Percentiles rank a stretch among this genome's conserved stretches.
phyloP scores from a whole-genome alignment of 2,329 filamentous ascomycete genomes.

The Ramularia collo-cygni region DNA sequence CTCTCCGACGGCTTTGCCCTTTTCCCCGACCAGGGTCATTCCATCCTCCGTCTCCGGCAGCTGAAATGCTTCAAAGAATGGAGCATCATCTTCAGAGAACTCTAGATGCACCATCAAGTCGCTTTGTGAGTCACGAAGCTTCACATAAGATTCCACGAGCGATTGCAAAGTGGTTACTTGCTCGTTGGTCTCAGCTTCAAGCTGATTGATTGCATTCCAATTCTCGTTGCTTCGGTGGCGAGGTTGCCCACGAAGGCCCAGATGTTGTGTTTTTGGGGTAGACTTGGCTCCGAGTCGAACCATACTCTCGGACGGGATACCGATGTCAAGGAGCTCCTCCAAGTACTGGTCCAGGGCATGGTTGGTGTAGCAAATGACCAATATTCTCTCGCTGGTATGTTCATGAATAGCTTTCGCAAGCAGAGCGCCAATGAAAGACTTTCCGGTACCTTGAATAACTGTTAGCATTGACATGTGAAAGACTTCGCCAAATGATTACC shows the following conservation, averaged over 20 bases:
- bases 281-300: conserved; percentile 56
- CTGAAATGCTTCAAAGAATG: conserved; percentile 52
- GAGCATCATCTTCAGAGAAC: conserved; percentile 46
- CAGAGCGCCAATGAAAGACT: conserved; percentile 64
- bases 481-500: no score
- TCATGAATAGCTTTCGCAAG: conserved; percentile 51
- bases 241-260: conserved; percentile 40
- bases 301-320: conserved; percentile 43
- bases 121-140: neutral
- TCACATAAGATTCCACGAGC: neutral
- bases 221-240: conserved; percentile 31
- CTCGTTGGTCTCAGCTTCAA: conserved; percentile 7
- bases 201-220: conserved; percentile 22
- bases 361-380: conserved; percentile 52
- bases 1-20: conserved; percentile 38
- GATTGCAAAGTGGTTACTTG: neutral
- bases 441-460: conserved; percentile 71
- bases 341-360: conserved; percentile 53
- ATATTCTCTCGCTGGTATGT: conserved; percentile 44
- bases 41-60: conserved; percentile 42
- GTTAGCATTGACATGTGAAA: no score
- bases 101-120: conserved; percentile 40
- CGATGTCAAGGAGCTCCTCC: conserved; percentile 49
- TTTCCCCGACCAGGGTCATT: conserved; percentile 41
- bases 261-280: conserved; percentile 40